phyloP scores from a whole-genome alignment of 352 stramenopile species.

The Phytopythium cucurbitacearum region DNA sequence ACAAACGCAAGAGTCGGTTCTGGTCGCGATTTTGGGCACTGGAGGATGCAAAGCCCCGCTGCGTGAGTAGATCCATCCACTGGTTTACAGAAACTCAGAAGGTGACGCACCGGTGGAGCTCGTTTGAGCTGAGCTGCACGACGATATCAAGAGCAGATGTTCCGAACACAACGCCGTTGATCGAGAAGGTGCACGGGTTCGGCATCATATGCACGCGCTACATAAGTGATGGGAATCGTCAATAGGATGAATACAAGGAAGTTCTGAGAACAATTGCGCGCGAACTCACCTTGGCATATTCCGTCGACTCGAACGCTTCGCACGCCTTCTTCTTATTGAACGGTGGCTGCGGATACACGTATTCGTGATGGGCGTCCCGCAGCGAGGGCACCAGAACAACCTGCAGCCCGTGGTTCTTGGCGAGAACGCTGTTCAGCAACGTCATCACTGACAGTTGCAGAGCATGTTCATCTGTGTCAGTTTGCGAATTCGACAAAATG shows the following conservation, averaged over 20 bases:
- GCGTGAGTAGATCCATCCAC: neutral
- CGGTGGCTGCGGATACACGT: constrained; percentile 93
- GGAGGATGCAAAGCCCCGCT: constrained; percentile 1
- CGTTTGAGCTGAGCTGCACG: constrained; percentile 78
- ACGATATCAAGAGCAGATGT: constrained; percentile 92
- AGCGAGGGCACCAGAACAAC: constrained; percentile 96
- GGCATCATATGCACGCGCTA: constrained; percentile 92
- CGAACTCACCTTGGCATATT: constrained; percentile 54
- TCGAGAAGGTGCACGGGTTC: constrained; percentile 94
- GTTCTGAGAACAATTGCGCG: neutral
- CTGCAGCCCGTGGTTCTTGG: constrained; percentile 44
- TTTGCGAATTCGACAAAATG: neutral
- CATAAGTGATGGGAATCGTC: constrained; percentile 7
- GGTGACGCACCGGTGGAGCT: constrained; percentile 49
- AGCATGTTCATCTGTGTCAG: neutral
- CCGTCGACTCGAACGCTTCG: constrained; percentile 53
- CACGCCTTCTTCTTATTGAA: constrained; percentile 85
- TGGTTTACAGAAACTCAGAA: neutral
- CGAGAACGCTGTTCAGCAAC: constrained; percentile 60
- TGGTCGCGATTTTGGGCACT: constrained; percentile 52
- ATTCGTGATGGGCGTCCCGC: constrained; percentile 94
- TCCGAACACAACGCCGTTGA: constrained; percentile 94
- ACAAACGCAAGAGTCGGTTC: constrained; percentile 69
- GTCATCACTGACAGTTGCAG: constrained; percentile 51
- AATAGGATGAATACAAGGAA: neutral